Evolutionary conservation across 1,284 basidiomycete species (phyloP).

Genomic region (Phlebopus sp.): DNA sequence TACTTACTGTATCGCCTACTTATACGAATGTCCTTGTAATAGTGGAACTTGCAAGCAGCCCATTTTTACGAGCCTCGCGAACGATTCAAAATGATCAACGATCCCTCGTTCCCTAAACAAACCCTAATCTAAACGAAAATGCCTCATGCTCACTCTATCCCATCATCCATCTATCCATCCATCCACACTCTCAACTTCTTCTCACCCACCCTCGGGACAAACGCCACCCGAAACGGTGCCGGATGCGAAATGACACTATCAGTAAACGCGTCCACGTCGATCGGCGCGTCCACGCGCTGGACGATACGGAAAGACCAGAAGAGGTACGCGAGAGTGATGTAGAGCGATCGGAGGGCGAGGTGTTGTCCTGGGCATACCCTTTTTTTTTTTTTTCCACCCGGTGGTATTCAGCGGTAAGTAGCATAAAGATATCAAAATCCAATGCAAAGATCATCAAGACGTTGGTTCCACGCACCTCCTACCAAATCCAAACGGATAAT

Average conservation of each 20-base stretch:
- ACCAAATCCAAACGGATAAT: conserved; percentile 59
- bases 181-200: conserved; percentile 33
- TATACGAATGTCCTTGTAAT: conserved; percentile 31
- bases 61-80: no score
- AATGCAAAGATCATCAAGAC: no score
- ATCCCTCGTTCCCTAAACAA: no score
- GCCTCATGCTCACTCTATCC: no score
- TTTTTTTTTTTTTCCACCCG: neutral
- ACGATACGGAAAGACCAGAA: conserved; percentile 25
- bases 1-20: conserved; percentile 29
- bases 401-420: no score
- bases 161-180: conserved; percentile 29
- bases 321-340: conserved; percentile 14
- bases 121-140: no score
- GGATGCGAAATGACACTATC: conserved; percentile 12
- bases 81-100: no score
- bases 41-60: conserved; percentile 7
- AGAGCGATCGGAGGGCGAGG: conserved; percentile 25
- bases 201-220: conserved; percentile 21
- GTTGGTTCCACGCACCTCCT: conserved; percentile 48
- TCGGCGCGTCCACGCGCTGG: conserved; percentile 14
- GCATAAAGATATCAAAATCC: no score
- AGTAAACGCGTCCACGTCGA: conserved; percentile 14
- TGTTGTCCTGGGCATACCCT: conserved; percentile 25
- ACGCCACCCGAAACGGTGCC: conserved; percentile 14